Percentiles rank a stretch among this genome's conserved stretches.
Conservation (phyloP, 108 stramenopile genomes). For the Skeletonema marinoi region DNA sequence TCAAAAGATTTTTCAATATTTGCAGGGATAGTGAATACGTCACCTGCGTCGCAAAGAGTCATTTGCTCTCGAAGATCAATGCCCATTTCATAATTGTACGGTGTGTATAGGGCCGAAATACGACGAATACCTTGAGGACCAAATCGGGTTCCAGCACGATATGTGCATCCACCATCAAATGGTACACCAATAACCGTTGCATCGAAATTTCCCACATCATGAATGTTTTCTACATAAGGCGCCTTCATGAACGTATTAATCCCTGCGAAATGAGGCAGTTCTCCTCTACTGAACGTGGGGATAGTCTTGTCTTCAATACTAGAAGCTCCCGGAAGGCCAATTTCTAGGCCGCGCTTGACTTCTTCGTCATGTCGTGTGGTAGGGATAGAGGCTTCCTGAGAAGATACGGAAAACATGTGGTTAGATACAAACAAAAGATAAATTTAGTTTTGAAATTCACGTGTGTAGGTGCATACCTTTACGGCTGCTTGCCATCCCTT, state of each 20-base stretch:
- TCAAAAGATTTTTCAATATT: constrained; percentile 88
- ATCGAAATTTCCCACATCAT: constrained; percentile 66
- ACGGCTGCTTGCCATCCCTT: constrained; percentile 80
- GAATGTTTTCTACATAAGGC: constrained; percentile 74
- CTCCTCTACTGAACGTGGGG: constrained; percentile 77
- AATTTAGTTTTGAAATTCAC: too few relatives aligned
- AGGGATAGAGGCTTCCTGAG: constrained; percentile 59
- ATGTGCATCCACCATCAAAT: constrained; percentile 85
- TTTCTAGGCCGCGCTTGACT: constrained; percentile 45
- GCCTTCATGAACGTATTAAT: constrained; percentile 89
- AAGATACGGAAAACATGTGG: too few relatives aligned
- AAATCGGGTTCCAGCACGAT: constrained; percentile 81
- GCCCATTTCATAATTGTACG: constrained; percentile 86
- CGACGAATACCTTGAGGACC: constrained; percentile 86
- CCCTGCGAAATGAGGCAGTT: constrained; percentile 85
- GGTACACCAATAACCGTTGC: constrained; percentile 81
- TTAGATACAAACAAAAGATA: too few relatives aligned
- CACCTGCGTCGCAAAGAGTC: constrained; percentile 54
- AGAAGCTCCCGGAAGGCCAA: constrained; percentile 80
- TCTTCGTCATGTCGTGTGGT: constrained; percentile 57
- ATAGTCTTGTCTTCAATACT: constrained; percentile 79
- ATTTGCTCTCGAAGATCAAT: constrained; percentile 87
- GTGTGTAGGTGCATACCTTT: constrained; percentile 24
- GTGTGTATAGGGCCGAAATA: constrained; percentile 77
- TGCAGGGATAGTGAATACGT: constrained; percentile 87